These are phyloP conservation scores for Diaporthe sp. DNA, from an alignment of 2,329 filamentous ascomycete species.

Conservation along the genomic window DNA sequence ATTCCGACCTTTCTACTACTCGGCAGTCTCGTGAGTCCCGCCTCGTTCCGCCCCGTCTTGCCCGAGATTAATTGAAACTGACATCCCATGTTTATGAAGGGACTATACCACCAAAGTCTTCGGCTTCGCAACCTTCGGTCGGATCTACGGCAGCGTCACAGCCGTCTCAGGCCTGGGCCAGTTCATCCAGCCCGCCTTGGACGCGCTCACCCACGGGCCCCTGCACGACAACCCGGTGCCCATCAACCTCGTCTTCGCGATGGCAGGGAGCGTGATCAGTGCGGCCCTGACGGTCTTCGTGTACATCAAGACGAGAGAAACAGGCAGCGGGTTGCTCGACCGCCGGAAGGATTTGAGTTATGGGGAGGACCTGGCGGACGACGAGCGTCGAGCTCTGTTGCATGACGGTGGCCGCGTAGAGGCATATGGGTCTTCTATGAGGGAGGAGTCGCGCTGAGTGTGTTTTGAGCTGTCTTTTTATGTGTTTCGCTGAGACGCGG, in stretches of 20 bases:
- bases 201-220: slow-evolving; percentile 74
- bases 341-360: not conserved
- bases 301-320: slow-evolving; percentile 42
- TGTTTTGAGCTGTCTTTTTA: not conserved
- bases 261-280: slow-evolving; percentile 68
- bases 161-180: slow-evolving; percentile 80
- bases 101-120: slow-evolving; percentile 87
- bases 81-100: slow-evolving; percentile 45
- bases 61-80: not conserved
- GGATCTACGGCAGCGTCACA: slow-evolving; percentile 83
- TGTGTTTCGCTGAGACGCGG: not conserved
- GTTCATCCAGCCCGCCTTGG: slow-evolving; percentile 78
- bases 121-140: slow-evolving; percentile 82
- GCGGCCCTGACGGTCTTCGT: slow-evolving; percentile 69
- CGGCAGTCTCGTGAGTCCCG: slow-evolving; percentile 72
- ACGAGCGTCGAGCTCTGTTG: slow-evolving; percentile 11
- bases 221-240: slow-evolving; percentile 75
- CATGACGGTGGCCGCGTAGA: not conserved
- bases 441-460: not conserved
- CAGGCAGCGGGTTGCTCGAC: not conserved
- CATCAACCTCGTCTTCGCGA: slow-evolving; percentile 72
- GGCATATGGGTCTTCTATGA: not conserved
- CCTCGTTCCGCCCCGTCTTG: not conserved
- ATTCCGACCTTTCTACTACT: slow-evolving; percentile 83
- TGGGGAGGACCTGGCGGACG: slow-evolving; percentile 10